These are phyloP conservation scores for Omphalea diandra DNA, from an alignment of 441 rosid genomes.

Conservation along the genomic window DNA sequence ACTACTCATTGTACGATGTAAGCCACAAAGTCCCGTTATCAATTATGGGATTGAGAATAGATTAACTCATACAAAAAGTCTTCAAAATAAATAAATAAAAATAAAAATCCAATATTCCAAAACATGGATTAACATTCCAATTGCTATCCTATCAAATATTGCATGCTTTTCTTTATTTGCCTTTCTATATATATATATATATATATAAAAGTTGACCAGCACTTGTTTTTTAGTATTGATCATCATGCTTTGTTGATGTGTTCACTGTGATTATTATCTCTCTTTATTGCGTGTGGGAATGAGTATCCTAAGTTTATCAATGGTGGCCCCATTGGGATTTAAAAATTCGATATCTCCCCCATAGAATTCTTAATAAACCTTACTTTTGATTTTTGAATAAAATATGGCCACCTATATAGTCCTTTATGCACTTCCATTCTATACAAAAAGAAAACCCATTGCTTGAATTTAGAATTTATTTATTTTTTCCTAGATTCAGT, in stretches of 20 bases:
- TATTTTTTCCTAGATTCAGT: too few species aligned
- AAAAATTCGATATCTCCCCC: background rate
- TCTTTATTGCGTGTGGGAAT: slow-evolving; percentile 2
- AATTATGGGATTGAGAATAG: slow-evolving; percentile 14
- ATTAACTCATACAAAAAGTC: background rate
- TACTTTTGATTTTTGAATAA: too few species aligned
- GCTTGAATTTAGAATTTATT: too few species aligned
- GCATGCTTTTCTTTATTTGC: background rate
- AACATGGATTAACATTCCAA: slow-evolving; percentile 1
- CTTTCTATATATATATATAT: slow-evolving; percentile 1
- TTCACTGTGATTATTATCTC: slow-evolving; percentile 14
- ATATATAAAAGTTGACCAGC: slow-evolving; percentile 23
- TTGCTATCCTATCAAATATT: slow-evolving; percentile 6
- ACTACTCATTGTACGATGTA: slow-evolving; percentile 19
- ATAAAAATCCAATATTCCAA: too few species aligned
- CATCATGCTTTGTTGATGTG: slow-evolving; percentile 18
- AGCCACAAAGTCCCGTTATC: slow-evolving; percentile 15
- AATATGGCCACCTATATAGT: too few species aligned
- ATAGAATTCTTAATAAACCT: background rate
- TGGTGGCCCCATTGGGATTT: slow-evolving; percentile 14
- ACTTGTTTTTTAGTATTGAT: slow-evolving; percentile 7
- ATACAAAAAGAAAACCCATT: background rate
- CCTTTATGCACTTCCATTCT: background rate
- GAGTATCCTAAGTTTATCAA: background rate
- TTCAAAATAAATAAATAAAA: too few species aligned